Conservation (phyloP, 345 rosid species). For the Lenwebbia sp. region DNA sequence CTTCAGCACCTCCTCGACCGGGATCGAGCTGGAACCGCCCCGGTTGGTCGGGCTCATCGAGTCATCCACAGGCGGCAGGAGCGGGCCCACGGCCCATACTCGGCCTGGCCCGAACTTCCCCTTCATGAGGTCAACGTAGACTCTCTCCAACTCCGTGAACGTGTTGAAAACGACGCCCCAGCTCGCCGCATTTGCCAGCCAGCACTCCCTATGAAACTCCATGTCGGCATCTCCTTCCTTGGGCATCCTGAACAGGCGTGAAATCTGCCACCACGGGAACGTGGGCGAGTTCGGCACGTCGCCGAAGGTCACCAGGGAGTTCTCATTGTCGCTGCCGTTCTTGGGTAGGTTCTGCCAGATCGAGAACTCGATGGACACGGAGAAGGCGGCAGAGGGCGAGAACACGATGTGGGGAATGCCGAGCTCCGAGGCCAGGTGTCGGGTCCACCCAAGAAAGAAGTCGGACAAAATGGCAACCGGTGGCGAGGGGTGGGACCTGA, state of each 20-base stretch:
- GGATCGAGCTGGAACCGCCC: no score
- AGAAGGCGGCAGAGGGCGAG: slow-evolving; percentile 42
- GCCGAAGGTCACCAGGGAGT: slow-evolving; percentile 8
- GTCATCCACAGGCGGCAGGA: slow-evolving; percentile 7
- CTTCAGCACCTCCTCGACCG: no score
- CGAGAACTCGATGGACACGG: slow-evolving; percentile 8
- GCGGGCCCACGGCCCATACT: slow-evolving; percentile 55
- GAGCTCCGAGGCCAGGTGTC: slow-evolving; percentile 25
- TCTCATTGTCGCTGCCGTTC: background rate
- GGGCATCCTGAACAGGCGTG: no score
- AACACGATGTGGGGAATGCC: slow-evolving; percentile 33
- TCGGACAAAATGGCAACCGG: slow-evolving; percentile 54
- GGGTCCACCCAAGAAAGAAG: slow-evolving; percentile 66
- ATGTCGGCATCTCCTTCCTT: no score
- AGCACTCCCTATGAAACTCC: background rate
- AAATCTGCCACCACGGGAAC: slow-evolving; percentile 10
- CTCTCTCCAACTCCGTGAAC: slow-evolving; percentile 29
- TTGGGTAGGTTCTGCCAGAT: slow-evolving; percentile 18
- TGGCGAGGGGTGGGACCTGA: slow-evolving; percentile 27
- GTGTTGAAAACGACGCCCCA: slow-evolving; percentile 54
- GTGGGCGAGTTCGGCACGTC: slow-evolving; percentile 27
- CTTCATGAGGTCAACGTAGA: slow-evolving; percentile 29
- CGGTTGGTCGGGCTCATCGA: background rate
- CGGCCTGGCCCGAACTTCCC: slow-evolving; percentile 13
- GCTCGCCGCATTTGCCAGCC: slow-evolving; percentile 21